A percentile compares a stretch with the other conserved stretches of the same genome.
Evolutionary conservation across 768 basidiomycete species (phyloP).

Genomic region (Psilocybe tampanensis): DNA sequence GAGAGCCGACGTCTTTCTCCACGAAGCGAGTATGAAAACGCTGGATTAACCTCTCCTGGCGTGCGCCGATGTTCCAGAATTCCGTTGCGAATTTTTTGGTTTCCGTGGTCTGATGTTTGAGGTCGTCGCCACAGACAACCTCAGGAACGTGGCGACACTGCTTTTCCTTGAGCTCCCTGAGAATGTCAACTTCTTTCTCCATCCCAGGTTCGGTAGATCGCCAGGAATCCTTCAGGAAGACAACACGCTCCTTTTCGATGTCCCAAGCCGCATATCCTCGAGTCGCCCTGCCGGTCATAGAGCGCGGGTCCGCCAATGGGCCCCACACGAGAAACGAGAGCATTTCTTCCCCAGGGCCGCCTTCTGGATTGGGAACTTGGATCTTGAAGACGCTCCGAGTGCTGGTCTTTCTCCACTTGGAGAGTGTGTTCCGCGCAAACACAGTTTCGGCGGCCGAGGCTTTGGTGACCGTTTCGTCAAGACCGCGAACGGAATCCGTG

Average conservation of each 20-base stretch:
- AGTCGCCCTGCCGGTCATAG: constrained; percentile 24
- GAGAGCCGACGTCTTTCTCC: constrained; percentile 17
- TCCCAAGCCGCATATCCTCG: constrained; percentile 23
- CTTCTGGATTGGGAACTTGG: constrained; percentile 7
- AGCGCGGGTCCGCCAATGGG: constrained; percentile 11
- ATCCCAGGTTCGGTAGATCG: constrained; percentile 8
- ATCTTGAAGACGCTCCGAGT: background rate
- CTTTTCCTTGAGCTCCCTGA: constrained; percentile 17
- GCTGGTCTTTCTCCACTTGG: background rate
- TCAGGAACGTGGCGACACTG: constrained; percentile 25
- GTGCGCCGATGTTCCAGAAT: constrained; percentile 15
- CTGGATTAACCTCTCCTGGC: background rate
- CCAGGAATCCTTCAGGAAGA: constrained; percentile 36
- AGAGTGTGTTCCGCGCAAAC: constrained; percentile 9
- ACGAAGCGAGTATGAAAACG: constrained; percentile 25
- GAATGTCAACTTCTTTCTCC: constrained; percentile 22
- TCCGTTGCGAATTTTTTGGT: constrained; percentile 9
- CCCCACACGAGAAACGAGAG: constrained; percentile 20
- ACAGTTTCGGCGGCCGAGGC: constrained; percentile 10
- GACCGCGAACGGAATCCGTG: constrained; percentile 20
- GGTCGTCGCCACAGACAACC: constrained; percentile 30
- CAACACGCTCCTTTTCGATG: constrained; percentile 8
- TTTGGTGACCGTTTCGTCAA: constrained; percentile 25
- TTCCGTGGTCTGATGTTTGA: constrained; percentile 19
- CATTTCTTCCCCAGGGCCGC: background rate